Conservation (phyloP, 352 stramenopile species). For the Phytophthora capsici region DNA sequence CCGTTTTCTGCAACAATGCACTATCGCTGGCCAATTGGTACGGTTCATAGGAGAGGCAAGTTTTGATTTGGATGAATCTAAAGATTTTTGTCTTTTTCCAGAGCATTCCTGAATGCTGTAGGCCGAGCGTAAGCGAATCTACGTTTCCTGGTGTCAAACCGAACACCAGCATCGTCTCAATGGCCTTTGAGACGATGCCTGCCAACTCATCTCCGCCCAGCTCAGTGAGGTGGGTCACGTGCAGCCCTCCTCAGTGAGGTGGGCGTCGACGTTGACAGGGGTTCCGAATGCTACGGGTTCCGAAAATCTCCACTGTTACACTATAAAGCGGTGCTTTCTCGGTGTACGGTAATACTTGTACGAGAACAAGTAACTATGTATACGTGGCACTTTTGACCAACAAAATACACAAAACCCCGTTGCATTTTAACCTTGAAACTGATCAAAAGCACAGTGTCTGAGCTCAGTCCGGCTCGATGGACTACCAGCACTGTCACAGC, state of each 20-base stretch:
- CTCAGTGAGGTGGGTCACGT: slow-evolving; percentile 26
- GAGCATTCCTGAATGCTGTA: slow-evolving; percentile 5
- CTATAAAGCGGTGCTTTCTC: not conserved
- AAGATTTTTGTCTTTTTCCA: slow-evolving; percentile 19
- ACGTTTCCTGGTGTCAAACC: slow-evolving; percentile 8
- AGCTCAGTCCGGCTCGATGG: slow-evolving; percentile 22
- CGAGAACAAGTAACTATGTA: not conserved
- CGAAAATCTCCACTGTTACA: slow-evolving; percentile 5
- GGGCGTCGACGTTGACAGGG: slow-evolving; percentile 4
- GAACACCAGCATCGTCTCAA: slow-evolving; percentile 7
- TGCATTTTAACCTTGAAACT: slow-evolving; percentile 3
- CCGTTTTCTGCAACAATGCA: not conserved
- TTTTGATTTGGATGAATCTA: slow-evolving; percentile 26
- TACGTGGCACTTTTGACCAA: not conserved
- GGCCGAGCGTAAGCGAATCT: slow-evolving; percentile 14
- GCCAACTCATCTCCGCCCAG: slow-evolving; percentile 19
- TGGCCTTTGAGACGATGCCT: slow-evolving; percentile 23
- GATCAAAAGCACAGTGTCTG: slow-evolving; percentile 6
- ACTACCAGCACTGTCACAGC: not conserved
- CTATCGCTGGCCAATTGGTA: slow-evolving; percentile 15
- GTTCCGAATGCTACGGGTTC: slow-evolving; percentile 12
- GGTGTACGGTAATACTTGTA: slow-evolving; percentile 1
- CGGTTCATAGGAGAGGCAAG: slow-evolving; percentile 16
- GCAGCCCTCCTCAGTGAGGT: slow-evolving; percentile 20
- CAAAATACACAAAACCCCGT: not conserved